These are phyloP conservation scores for Aurifilum marmelostoma DNA, from an alignment of 2,329 filamentous ascomycete genomes.

Conservation along the genomic window DNA sequence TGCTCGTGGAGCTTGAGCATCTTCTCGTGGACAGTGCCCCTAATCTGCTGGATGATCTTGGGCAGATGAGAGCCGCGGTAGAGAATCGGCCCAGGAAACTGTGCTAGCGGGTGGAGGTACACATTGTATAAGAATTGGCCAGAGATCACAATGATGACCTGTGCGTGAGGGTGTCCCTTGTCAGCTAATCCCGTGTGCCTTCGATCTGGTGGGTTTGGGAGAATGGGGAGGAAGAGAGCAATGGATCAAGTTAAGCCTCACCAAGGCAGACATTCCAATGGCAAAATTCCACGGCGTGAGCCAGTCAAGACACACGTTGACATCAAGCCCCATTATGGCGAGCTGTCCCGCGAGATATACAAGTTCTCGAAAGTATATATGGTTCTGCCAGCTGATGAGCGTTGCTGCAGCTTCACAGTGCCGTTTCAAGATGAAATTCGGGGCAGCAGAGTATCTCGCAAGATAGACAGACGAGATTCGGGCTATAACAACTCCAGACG, in stretches of 20 bases:
- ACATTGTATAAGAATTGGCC: slow-evolving; percentile 28
- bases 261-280: neutral
- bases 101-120: slow-evolving; percentile 27
- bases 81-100: slow-evolving; percentile 26
- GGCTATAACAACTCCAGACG: neutral
- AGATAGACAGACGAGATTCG: neutral
- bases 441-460: neutral
- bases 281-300: neutral
- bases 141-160: slow-evolving; percentile 7
- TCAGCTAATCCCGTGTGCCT: neutral
- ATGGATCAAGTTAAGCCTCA: neutral
- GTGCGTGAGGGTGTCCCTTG: neutral
- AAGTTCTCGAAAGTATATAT: neutral
- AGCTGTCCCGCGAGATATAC: neutral
- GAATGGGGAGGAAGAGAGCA: no score
- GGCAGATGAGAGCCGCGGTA: slow-evolving; percentile 28
- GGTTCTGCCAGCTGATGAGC: neutral
- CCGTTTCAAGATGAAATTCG: neutral
- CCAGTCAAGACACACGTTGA: neutral
- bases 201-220: neutral
- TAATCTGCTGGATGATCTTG: slow-evolving; percentile 27
- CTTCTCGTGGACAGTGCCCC: slow-evolving; percentile 24
- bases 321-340: neutral
- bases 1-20: slow-evolving; percentile 28
- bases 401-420: neutral